phyloP scores from a whole-genome alignment of 345 rosid genomes.

The Brassica rapa region DNA sequence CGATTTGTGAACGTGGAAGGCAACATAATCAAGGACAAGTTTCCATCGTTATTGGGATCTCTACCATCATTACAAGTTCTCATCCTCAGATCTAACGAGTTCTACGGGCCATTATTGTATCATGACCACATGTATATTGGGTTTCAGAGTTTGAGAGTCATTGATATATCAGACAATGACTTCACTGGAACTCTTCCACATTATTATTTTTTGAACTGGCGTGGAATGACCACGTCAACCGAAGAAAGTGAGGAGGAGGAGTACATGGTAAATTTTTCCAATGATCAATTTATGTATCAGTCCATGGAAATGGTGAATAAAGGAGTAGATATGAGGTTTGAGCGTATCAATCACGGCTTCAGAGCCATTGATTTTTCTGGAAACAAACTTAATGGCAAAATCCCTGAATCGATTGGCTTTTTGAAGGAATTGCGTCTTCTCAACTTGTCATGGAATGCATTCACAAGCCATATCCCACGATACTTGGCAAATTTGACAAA shows the following conservation, averaged over 20 bases:
- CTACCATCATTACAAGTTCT: neutral
- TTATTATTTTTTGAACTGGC: too few species aligned
- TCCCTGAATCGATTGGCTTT: neutral
- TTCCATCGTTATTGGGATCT: neutral
- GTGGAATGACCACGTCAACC: too few species aligned
- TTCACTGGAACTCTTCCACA: slow-evolving; percentile 26
- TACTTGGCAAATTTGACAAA: neutral
- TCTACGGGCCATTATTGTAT: slow-evolving; percentile 39
- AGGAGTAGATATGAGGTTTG: too few species aligned
- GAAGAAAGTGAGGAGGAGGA: too few species aligned
- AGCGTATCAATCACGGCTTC: too few species aligned
- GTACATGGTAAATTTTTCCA: too few species aligned
- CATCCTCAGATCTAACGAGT: slow-evolving; percentile 45
- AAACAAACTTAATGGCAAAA: neutral
- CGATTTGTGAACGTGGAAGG: slow-evolving; percentile 43
- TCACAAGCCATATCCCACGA: neutral
- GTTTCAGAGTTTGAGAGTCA: too few species aligned
- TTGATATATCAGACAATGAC: too few species aligned
- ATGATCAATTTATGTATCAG: too few species aligned
- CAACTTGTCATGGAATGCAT: slow-evolving; percentile 7
- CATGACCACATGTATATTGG: slow-evolving; percentile 4
- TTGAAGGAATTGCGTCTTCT: neutral
- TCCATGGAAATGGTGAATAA: too few species aligned
- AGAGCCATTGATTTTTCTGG: too few species aligned
- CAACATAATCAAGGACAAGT: slow-evolving; percentile 41